phyloP scores from a whole-genome alignment of 73 alveolate genomes.

The Symbiodinium pilosum region DNA sequence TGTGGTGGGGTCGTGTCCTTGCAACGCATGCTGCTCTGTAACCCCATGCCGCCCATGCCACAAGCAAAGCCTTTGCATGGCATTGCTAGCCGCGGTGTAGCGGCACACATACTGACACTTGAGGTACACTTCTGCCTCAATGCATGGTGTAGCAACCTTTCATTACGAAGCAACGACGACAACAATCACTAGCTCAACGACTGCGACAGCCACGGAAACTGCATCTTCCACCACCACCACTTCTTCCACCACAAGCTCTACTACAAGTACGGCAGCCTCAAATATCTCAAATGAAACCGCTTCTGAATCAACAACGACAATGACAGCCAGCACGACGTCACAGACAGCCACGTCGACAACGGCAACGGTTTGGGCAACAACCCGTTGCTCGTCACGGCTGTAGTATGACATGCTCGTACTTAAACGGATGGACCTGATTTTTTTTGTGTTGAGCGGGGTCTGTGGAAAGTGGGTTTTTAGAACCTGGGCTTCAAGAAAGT shows the following conservation, averaged over 20 bases:
- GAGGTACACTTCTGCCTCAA: slow-evolving; percentile 68
- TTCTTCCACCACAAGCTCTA: neutral
- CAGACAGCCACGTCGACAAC: neutral
- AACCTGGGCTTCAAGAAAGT: too few species aligned
- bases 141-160: slow-evolving; percentile 58
- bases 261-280: neutral
- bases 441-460: too few species aligned
- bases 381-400: neutral
- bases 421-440: too few species aligned
- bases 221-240: neutral
- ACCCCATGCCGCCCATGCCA: neutral
- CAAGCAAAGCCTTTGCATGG: neutral
- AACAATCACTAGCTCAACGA: neutral
- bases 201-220: neutral
- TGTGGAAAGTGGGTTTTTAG: too few species aligned
- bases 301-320: neutral
- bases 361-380: neutral
- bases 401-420: too few species aligned
- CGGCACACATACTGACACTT: neutral
- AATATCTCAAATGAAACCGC: neutral
- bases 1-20: too few species aligned
- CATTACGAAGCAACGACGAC: slow-evolving; percentile 33
- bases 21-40: neutral
- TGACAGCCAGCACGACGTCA: neutral
- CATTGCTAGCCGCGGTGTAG: neutral